Conservation (phyloP, 2,329 filamentous ascomycete genomes). For the Cercospora citrullina region DNA sequence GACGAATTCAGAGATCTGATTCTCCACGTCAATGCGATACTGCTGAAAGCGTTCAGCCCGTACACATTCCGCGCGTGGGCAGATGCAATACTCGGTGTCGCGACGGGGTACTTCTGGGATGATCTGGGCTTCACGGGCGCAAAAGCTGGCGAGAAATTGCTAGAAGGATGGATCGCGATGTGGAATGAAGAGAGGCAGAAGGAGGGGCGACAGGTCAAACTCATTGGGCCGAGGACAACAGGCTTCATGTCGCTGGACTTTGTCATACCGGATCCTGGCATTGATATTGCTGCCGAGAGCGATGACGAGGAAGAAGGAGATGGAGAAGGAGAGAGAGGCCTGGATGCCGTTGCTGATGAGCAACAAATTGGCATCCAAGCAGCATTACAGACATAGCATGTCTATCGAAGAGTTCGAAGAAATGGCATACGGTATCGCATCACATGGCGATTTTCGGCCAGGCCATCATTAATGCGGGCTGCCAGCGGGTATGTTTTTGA, state of each 20-base stretch:
- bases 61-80: conserved; percentile 74
- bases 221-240: conserved; percentile 76
- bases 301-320: conserved; percentile 29
- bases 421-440: conserved; percentile 5
- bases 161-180: conserved; percentile 80
- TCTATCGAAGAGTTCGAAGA: conserved; percentile 3
- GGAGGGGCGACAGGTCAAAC: conserved; percentile 64
- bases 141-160: conserved; percentile 66
- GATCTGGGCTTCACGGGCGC: conserved; percentile 76
- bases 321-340: conserved; percentile 21
- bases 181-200: conserved; percentile 73
- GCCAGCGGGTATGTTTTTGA: neutral
- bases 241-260: conserved; percentile 87
- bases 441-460: neutral
- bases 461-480: neutral
- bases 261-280: conserved; percentile 76
- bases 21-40: conserved; percentile 74
- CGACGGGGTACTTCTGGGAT: conserved; percentile 95
- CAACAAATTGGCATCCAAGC: neutral
- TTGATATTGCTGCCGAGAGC: conserved; percentile 44
- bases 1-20: conserved; percentile 82
- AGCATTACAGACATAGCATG: conserved; percentile 12
- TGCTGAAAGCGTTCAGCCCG: conserved; percentile 78
- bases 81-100: conserved; percentile 73
- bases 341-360: neutral